Evolutionary conservation across 257 asterid species (phyloP), one percentile per base, ranked within the genome.

Genomic region (Gentiana straminea): DNA sequence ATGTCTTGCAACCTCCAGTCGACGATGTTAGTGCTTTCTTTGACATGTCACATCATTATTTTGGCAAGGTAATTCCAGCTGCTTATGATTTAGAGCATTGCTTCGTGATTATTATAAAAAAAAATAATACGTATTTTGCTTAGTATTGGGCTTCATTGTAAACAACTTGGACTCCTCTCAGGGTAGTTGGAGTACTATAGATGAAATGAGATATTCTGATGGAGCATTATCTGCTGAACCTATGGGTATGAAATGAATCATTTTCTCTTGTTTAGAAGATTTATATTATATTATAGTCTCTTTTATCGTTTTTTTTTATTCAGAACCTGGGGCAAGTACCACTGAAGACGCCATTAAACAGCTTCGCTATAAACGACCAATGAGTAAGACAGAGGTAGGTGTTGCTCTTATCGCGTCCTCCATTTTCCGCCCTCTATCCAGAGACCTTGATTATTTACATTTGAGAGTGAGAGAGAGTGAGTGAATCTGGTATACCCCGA

Each of bases 1-100:
- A 86, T 52, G 91, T 90, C 51, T 61, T 90, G 73, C 97, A 79
- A 70, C 97, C 97, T 58, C 97, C 97, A 4, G 70, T 73, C 59
- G 84, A 77, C 44, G 88, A 76, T 62, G 74, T 55, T 62, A 84
- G 76, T 64, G 39, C 81, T 24, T 80, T 74, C 68, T 84, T 83
- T 52, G 95, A 80, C 74, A 51, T 74, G 73, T 51, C 78, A 54
- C 78, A 55, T 33, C 86, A 84, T 66, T 80, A 80, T 65, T 59
- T 70, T 55, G 78, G 76, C 68, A 73, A 74, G 94, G 97, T 84
- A 75, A 62, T 56, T 65, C 10, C 60, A 63, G 52, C 54, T 63
- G 46, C 46, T 41, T 41, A 41, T 10, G 9, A 41, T 1, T 41
- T 41, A 41, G 46, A 41, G 5, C 9, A 41, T 5, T 41, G 46